Conservation (phyloP, 2,329 filamentous ascomycete species). For the Apiospora malaysiana region DNA sequence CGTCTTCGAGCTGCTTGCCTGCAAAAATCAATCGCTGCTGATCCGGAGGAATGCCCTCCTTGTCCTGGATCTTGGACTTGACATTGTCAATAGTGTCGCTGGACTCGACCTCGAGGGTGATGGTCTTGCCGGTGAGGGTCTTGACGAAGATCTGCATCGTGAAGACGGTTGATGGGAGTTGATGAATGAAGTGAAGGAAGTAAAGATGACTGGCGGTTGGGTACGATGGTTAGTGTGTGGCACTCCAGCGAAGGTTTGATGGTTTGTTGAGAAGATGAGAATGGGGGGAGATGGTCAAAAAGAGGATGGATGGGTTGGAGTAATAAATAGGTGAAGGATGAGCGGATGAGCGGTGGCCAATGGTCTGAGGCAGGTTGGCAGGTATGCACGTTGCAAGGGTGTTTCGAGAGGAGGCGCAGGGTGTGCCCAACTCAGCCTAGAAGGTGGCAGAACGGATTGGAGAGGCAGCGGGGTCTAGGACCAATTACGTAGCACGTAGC, state of each 20-base stretch:
- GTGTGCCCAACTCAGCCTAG: slow-evolving; percentile 14
- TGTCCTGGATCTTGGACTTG: slow-evolving; percentile 91
- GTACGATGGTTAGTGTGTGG: slow-evolving; percentile 24
- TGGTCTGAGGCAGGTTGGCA: slow-evolving; percentile 34
- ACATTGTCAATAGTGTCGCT: slow-evolving; percentile 95
- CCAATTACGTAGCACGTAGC: not conserved
- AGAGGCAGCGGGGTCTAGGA: slow-evolving; percentile 25
- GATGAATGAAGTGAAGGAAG: slow-evolving; percentile 29
- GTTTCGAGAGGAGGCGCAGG: slow-evolving; percentile 18
- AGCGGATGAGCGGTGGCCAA: slow-evolving; percentile 21
- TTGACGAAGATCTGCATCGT: slow-evolving; percentile 84
- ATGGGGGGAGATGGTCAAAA: slow-evolving; percentile 35
- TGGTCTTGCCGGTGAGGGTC: slow-evolving; percentile 90
- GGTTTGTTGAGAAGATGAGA: slow-evolving; percentile 26
- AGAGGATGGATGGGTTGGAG: slow-evolving; percentile 25
- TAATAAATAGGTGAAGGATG: slow-evolving; percentile 32
- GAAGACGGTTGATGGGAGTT: slow-evolving; percentile 46
- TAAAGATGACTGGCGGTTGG: slow-evolving; percentile 24
- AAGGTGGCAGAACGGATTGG: slow-evolving; percentile 12
- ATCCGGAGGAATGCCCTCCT: slow-evolving; percentile 92
- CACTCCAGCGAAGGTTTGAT: slow-evolving; percentile 28
- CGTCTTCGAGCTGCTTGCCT: slow-evolving; percentile 92
- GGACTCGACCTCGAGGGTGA: slow-evolving; percentile 88
- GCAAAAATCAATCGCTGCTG: slow-evolving; percentile 94
- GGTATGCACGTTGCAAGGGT: slow-evolving; percentile 35